Percentiles rank a stretch among this genome's conserved stretches.
Evolutionary conservation across 208 protist genomes (phyloP).

Genomic region (Leishmania braziliensis): DNA sequence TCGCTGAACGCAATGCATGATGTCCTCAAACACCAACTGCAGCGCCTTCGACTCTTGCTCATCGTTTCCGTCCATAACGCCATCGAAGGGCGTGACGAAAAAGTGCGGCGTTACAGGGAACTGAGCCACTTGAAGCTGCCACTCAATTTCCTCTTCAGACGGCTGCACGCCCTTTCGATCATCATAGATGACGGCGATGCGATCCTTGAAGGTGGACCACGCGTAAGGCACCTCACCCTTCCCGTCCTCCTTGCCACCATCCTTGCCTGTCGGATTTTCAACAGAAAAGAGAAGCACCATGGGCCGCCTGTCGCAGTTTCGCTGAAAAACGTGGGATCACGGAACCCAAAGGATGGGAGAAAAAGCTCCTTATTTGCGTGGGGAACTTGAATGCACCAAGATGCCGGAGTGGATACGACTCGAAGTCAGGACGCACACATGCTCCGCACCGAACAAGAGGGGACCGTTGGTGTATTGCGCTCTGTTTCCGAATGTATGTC

Average conservation of each 20-base stretch:
- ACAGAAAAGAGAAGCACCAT: slow-evolving; percentile 21
- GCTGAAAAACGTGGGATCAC: not conserved
- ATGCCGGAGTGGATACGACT: not conserved
- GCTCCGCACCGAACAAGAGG: not conserved
- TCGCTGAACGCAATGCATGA: slow-evolving; percentile 54
- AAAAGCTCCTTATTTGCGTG: no score
- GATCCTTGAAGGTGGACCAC: slow-evolving; percentile 36
- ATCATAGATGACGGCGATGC: slow-evolving; percentile 31
- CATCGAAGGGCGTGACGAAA: slow-evolving; percentile 74
- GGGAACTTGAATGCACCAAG: not conserved
- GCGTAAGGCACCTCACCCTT: slow-evolving; percentile 13
- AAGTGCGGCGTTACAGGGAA: slow-evolving; percentile 45
- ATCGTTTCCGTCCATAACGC: slow-evolving; percentile 47
- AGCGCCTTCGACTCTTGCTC: slow-evolving; percentile 36
- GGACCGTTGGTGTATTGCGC: not conserved
- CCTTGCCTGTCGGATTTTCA: slow-evolving; percentile 3
- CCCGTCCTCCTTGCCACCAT: not conserved
- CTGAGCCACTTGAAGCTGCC: slow-evolving; percentile 17
- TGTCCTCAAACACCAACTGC: slow-evolving; percentile 60
- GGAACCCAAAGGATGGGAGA: not conserved
- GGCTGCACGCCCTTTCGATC: slow-evolving; percentile 20
- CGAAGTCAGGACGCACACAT: not conserved
- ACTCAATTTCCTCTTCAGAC: slow-evolving; percentile 24
- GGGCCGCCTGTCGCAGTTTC: not conserved
- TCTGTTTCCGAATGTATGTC: not conserved